phyloP scores from a whole-genome alignment of 2,329 filamentous ascomycete genomes.

The Chalaropsis ovoidea region DNA sequence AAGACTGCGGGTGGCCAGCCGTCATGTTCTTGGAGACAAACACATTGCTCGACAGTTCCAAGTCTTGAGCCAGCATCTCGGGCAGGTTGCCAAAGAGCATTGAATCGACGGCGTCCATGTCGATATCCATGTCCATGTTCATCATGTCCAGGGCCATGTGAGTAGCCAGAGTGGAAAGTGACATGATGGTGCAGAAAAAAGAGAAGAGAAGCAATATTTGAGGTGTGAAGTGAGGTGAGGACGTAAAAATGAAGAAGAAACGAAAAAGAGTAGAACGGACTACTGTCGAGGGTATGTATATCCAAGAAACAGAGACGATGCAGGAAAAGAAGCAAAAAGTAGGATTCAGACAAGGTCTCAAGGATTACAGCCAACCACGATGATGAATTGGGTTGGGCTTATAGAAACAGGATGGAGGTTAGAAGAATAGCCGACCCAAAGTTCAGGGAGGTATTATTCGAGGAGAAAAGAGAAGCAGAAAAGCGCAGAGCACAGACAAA shows the following conservation, averaged over 20 bases:
- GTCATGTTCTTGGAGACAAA: constrained; percentile 46
- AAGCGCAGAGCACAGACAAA: neutral
- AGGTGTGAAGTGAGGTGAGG: neutral
- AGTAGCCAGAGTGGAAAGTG: neutral
- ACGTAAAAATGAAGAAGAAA: neutral
- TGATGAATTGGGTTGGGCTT: neutral
- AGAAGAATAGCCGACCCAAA: constrained; percentile 9
- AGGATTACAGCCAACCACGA: constrained; percentile 16
- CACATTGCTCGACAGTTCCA: constrained; percentile 40
- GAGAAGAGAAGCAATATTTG: neutral
- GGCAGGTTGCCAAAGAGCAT: constrained; percentile 39
- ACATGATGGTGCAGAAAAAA: neutral
- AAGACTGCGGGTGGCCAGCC: constrained; percentile 38
- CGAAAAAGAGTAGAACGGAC: neutral
- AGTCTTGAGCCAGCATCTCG: constrained; percentile 46
- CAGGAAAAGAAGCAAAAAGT: neutral
- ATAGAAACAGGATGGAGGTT: constrained; percentile 1
- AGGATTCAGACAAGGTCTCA: constrained; percentile 6
- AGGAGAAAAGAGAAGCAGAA: constrained; percentile 1
- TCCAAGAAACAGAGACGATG: neutral
- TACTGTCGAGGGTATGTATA: neutral
- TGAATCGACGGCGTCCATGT: constrained; percentile 27
- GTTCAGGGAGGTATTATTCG: neutral
- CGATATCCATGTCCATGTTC: constrained; percentile 11
- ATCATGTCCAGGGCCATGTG: constrained; percentile 6